Evolutionary conservation across 345 rosid species (phyloP).

Genomic region (Psidium guajava): DNA sequence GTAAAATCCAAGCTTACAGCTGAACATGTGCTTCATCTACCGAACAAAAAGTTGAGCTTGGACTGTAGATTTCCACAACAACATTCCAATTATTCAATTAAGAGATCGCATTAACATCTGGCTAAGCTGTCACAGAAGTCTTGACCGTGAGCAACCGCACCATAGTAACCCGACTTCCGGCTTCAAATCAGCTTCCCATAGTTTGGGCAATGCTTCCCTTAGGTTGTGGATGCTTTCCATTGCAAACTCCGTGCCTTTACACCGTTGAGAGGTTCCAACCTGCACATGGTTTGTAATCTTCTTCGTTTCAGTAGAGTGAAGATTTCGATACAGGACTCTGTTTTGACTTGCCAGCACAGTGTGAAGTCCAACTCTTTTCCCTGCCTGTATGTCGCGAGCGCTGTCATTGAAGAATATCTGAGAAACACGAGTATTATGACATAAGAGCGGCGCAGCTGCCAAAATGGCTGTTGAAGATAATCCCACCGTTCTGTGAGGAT

Average conservation of each 20-base stretch:
- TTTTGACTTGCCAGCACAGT: constrained; percentile 54
- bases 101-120: background rate
- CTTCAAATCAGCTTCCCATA: constrained; percentile 45
- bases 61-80: background rate
- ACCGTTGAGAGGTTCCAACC: constrained; percentile 60
- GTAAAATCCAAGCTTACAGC: background rate
- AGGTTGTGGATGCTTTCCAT: constrained; percentile 75
- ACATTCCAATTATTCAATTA: background rate
- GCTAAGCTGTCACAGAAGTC: constrained; percentile 50
- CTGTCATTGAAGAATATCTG: constrained; percentile 89
- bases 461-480: no score
- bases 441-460: background rate
- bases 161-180: constrained; percentile 23
- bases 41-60: background rate
- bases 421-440: background rate
- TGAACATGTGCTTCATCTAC: background rate
- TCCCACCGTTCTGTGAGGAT: constrained; percentile 70
- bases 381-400: constrained; percentile 56
- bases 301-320: background rate
- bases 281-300: background rate
- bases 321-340: background rate
- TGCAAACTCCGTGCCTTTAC: constrained; percentile 64
- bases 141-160: constrained; percentile 29
- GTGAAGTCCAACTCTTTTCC: constrained; percentile 54
- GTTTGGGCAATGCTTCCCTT: constrained; percentile 62